Percentiles rank a stretch among this genome's conserved stretches.
These are phyloP conservation scores for Cutaneotrichosporon sp. DNA, from an alignment of 1,284 basidiomycete species.

Conservation along the genomic window DNA sequence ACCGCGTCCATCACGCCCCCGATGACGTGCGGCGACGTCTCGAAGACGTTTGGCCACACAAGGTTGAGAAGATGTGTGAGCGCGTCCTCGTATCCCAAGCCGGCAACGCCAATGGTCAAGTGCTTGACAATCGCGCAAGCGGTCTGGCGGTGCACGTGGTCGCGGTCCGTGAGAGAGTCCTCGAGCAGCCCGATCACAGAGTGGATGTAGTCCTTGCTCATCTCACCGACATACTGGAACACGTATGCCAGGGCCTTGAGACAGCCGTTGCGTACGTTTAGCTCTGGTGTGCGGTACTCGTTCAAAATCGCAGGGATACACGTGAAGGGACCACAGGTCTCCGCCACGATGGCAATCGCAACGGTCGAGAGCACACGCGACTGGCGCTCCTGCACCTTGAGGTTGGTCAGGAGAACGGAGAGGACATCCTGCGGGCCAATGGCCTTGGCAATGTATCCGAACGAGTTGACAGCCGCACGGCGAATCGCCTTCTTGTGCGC, in stretches of 20 bases:
- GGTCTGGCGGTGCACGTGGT: constrained; percentile 96
- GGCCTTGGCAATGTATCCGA: constrained; percentile 98
- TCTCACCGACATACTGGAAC: constrained; percentile 99
- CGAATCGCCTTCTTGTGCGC: constrained; percentile 99
- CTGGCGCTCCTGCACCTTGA: constrained; percentile 98
- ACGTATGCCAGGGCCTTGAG: constrained; percentile 97
- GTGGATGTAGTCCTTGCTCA: constrained; percentile 97
- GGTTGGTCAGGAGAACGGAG: constrained; percentile 90
- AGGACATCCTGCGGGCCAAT: constrained; percentile 98
- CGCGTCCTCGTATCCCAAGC: constrained; percentile 95
- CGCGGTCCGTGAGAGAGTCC: constrained; percentile 95
- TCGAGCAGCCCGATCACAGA: constrained; percentile 97
- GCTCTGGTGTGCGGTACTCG: constrained; percentile 95
- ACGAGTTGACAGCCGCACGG: constrained; percentile 97
- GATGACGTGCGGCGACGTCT: constrained; percentile 97
- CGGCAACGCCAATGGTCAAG: constrained; percentile 92
- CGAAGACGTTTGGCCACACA: constrained; percentile 98
- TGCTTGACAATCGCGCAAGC: constrained; percentile 99
- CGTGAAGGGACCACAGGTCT: constrained; percentile 98
- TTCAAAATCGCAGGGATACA: constrained; percentile 98
- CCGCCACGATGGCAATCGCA: constrained; percentile 92
- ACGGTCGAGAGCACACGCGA: constrained; percentile 98
- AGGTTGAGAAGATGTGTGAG: constrained; percentile 97
- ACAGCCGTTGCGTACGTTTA: constrained; percentile 99
- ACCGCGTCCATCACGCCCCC: constrained; percentile 95